Conservation (phyloP, 352 stramenopile species). For the Pythium rishiriense region DNA sequence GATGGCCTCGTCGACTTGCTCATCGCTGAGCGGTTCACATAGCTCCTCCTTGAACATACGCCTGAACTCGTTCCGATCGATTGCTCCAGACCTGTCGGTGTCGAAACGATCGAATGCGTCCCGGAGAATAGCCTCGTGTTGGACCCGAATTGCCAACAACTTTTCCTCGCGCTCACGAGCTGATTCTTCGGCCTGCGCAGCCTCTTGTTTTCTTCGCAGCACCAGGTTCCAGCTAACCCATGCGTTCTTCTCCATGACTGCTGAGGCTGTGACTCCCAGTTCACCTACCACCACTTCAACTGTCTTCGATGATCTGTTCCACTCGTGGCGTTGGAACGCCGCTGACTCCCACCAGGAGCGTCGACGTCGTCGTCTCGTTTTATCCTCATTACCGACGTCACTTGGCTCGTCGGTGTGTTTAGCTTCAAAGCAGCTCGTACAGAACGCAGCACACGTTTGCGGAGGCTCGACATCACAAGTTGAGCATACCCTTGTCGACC, state of each 20-base stretch:
- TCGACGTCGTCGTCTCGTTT: background rate
- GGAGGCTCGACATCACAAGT: slow-evolving; percentile 16
- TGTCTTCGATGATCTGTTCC: slow-evolving; percentile 4
- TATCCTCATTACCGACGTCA: background rate
- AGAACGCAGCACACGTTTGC: background rate
- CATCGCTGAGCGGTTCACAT: slow-evolving; percentile 39
- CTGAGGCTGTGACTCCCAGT: background rate
- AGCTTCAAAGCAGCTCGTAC: slow-evolving; percentile 33
- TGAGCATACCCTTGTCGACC: slow-evolving; percentile 16
- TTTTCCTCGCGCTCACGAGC: slow-evolving; percentile 28
- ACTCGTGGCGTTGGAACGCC: slow-evolving; percentile 29
- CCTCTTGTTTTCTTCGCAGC: background rate
- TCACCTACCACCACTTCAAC: too few relatives aligned
- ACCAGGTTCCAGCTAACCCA: slow-evolving; percentile 26
- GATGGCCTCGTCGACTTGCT: slow-evolving; percentile 38
- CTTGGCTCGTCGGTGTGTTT: slow-evolving; percentile 19
- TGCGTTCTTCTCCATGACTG: slow-evolving; percentile 29
- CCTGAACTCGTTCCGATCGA: slow-evolving; percentile 38
- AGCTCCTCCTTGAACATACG: slow-evolving; percentile 51
- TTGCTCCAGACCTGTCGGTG: slow-evolving; percentile 37
- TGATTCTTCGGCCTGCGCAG: slow-evolving; percentile 12
- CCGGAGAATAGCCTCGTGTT: slow-evolving; percentile 44
- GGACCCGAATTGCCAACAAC: slow-evolving; percentile 34
- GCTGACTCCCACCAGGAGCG: slow-evolving; percentile 32
- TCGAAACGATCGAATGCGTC: slow-evolving; percentile 51